Conservation (phyloP, 805 yeast genomes). For the Torulaspora microellipsoides region DNA sequence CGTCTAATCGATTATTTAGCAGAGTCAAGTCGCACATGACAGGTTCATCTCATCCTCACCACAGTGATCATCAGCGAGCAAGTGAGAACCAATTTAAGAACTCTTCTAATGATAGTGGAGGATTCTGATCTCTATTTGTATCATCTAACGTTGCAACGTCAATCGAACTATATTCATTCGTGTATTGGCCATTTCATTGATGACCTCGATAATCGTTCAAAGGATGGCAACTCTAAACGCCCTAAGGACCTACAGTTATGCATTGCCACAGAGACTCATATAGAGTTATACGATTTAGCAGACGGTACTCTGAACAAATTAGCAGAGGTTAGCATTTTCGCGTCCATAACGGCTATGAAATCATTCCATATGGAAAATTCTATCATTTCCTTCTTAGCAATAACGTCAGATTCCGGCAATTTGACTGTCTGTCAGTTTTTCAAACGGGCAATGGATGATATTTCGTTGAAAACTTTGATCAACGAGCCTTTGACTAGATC, state of each 20-base stretch:
- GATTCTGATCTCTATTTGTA: conserved; percentile 46
- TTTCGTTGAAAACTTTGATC: conserved; percentile 37
- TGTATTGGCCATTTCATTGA: conserved; percentile 67
- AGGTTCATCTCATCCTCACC: too few species aligned
- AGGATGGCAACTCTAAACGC: conserved; percentile 1
- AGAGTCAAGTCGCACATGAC: too few species aligned
- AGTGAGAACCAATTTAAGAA: too few species aligned
- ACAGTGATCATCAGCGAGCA: too few species aligned
- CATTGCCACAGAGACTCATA: conserved; percentile 32
- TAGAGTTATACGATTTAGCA: conserved; percentile 40
- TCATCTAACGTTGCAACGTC: conserved; percentile 63
- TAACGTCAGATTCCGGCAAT: conserved; percentile 80
- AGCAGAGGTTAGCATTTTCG: conserved; percentile 47
- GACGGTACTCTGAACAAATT: conserved; percentile 51
- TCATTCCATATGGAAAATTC: conserved; percentile 52
- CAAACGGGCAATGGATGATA: conserved; percentile 1
- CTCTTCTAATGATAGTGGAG: conserved; percentile 13
- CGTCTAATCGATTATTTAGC: too few species aligned
- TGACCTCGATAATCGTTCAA: not conserved
- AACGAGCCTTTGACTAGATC: conserved; percentile 70
- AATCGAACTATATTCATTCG: conserved; percentile 50
- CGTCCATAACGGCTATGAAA: conserved; percentile 50
- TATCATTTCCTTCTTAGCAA: conserved; percentile 51
- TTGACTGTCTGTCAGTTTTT: conserved; percentile 50
- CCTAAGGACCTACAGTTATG: conserved; percentile 25